Base-by-base conservation (phyloP, 2,329 filamentous ascomycete species). In the Botryotinia globosa region DNA sequence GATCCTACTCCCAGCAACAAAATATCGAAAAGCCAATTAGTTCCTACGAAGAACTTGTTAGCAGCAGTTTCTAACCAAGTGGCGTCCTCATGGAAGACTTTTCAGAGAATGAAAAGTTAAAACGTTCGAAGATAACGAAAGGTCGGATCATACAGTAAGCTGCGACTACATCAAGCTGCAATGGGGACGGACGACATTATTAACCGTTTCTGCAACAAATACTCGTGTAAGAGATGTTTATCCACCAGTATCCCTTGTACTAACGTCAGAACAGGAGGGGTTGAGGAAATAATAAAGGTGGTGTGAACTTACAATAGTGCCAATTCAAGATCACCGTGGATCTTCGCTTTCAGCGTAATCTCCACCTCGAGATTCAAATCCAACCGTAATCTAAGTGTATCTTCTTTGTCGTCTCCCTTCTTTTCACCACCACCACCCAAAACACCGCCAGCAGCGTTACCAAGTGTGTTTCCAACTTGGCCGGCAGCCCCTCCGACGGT, bases 311-410 rank as follows among this genome's bases (percentile, higher is more conserved):
- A 78, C 78, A 79, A 72, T 64, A 79, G 78, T 29, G 78, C 77
- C 72, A 90, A 89, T 85, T 92, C 94, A 76, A 97, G 83, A 83
- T 97, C 94, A 79, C 94, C 94, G 77, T 93, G 88, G 75, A 94
- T 93, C 80, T 89, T 91, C 32, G 92, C 92, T 84, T 93, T 94
- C 71, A 94, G 84, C 81, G 93, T 89, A 77, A 94, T 91, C 83
- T 94, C 91, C 69, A 94, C 87, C 78, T 94, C 92, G 70, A 94
- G 83, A 82, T 94, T 94, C 72, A 94, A 84, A 80, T 94, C 92
- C 45, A 94, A 82, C 72, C 89, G 85, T 68, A 80, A 94, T 82
- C 81, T 90, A 90, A 94, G 82, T 37, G 91, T 68, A 85, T 85
- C 79, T 85, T 85, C 77, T 81, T 80, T 77, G 75, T 77, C 82